phyloP scores from a whole-genome alignment of 2,329 filamentous ascomycete genomes.

The Calycina marina region DNA sequence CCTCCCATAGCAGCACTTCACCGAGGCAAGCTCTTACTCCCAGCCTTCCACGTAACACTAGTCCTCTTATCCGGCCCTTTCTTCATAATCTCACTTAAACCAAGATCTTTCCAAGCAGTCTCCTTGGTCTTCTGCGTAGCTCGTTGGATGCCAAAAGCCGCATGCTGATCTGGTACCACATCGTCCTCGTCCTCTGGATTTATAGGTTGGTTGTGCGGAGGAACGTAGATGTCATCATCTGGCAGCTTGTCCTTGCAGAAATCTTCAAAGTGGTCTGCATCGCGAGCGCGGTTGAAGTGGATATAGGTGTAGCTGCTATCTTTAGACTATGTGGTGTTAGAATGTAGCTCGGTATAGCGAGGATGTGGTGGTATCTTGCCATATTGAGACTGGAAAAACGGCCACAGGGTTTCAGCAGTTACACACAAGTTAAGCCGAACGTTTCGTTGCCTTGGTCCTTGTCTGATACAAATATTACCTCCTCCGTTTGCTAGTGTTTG shows the following conservation, averaged over 20 bases:
- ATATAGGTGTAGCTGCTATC: conserved; percentile 63
- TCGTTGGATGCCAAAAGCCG: conserved; percentile 72
- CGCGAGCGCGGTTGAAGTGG: conserved; percentile 56
- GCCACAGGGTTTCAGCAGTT: too few relatives aligned
- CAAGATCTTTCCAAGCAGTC: conserved; percentile 66
- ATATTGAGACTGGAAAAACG: conserved; percentile 1
- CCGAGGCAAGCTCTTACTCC: conserved; percentile 13
- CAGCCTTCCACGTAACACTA: conserved; percentile 5
- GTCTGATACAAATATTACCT: too few relatives aligned
- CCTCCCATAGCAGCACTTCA: conserved; percentile 4
- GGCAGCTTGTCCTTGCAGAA: conserved; percentile 57
- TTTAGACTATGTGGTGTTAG: conserved; percentile 33
- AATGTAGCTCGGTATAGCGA: too few relatives aligned
- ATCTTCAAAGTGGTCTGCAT: conserved; percentile 69
- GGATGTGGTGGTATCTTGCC: too few relatives aligned
- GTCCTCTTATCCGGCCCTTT: conserved; percentile 30
- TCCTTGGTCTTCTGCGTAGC: conserved; percentile 60
- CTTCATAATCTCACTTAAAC: conserved; percentile 55
- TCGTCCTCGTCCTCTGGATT: conserved; percentile 85
- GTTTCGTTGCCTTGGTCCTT: too few relatives aligned
- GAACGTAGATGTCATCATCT: conserved; percentile 72
- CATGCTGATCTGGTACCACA: conserved; percentile 76
- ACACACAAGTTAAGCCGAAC: too few relatives aligned
- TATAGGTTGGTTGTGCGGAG: conserved; percentile 62
- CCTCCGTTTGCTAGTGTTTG: too few relatives aligned